Percentiles rank a stretch among this genome's conserved stretches.
These are phyloP conservation scores for Endocalyx cinctus DNA, from an alignment of 2,329 filamentous ascomycete species.

Conservation along the genomic window DNA sequence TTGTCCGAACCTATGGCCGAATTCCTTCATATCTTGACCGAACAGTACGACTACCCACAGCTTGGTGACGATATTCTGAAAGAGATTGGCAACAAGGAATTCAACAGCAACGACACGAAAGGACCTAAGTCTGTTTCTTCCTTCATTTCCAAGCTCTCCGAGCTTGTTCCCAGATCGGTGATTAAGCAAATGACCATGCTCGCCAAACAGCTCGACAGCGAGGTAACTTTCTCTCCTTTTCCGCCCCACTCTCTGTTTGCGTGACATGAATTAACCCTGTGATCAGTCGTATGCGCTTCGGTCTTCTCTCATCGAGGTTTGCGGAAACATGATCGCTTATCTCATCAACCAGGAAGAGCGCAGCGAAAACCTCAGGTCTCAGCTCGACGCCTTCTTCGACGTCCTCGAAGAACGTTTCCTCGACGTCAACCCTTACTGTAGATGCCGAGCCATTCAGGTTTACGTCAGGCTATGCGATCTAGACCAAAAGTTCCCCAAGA, in stretches of 20 bases:
- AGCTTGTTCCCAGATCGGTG: slow-evolving; percentile 83
- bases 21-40: slow-evolving; percentile 89
- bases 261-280: too few species aligned
- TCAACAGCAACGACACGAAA: slow-evolving; percentile 92
- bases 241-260: too few species aligned
- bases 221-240: slow-evolving; percentile 46
- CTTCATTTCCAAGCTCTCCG: slow-evolving; percentile 89
- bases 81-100: slow-evolving; percentile 95
- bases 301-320: slow-evolving; percentile 93
- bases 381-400: slow-evolving; percentile 95
- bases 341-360: slow-evolving; percentile 88
- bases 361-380: slow-evolving; percentile 87
- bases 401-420: slow-evolving; percentile 94
- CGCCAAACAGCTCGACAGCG: slow-evolving; percentile 91
- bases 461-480: slow-evolving; percentile 88
- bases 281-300: slow-evolving; percentile 80
- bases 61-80: slow-evolving; percentile 88
- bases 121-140: slow-evolving; percentile 94
- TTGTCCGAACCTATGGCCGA: slow-evolving; percentile 99
- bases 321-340: slow-evolving; percentile 88
- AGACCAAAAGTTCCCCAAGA: slow-evolving; percentile 93
- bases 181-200: slow-evolving; percentile 97
- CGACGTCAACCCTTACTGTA: slow-evolving; percentile 93
- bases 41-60: slow-evolving; percentile 97
- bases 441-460: slow-evolving; percentile 87